phyloP scores from a whole-genome alignment of 1,284 basidiomycete species.

The Tilletiopsis washingtonensis region DNA sequence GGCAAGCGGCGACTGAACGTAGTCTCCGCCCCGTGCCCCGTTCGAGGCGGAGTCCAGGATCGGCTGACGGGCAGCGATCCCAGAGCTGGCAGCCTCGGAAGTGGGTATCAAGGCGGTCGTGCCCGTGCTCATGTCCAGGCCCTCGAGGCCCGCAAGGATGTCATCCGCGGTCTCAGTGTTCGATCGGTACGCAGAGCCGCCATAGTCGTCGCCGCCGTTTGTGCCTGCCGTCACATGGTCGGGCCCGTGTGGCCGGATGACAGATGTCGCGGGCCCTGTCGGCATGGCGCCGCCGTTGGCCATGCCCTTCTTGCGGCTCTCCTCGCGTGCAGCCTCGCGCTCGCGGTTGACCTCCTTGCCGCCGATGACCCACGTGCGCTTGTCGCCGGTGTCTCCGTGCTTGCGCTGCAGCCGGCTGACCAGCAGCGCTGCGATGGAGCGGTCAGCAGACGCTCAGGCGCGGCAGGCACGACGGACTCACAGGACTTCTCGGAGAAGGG shows the following conservation, averaged over 20 bases:
- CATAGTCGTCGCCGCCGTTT: not conserved
- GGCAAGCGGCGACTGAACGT: not conserved
- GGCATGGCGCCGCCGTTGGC: conserved; percentile 42
- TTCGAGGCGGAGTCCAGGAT: conserved; percentile 6
- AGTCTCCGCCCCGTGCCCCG: not conserved
- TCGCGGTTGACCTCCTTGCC: conserved; percentile 83
- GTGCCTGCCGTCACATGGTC: conserved; percentile 26
- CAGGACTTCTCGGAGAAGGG: conserved; percentile 93
- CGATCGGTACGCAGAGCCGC: too few relatives aligned
- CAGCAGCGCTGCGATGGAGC: conserved; percentile 51
- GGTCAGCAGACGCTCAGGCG: not conserved
- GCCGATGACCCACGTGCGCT: conserved; percentile 89
- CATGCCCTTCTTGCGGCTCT: conserved; percentile 49
- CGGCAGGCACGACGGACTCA: conserved; percentile 31
- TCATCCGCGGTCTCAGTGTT: conserved; percentile 53
- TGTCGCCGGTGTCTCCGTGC: conserved; percentile 68
- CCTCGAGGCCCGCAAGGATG: conserved; percentile 68
- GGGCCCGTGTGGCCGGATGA: conserved; percentile 25
- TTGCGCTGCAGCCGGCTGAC: conserved; percentile 77
- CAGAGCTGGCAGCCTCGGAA: conserved; percentile 4
- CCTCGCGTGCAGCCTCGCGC: conserved; percentile 56
- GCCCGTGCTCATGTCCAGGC: conserved; percentile 62
- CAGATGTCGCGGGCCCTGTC: conserved; percentile 18
- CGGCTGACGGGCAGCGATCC: conserved; percentile 7
- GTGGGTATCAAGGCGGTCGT: conserved; percentile 23